A percentile compares a stretch with the other conserved stretches of the same genome.
phyloP scores from a whole-genome alignment of 768 basidiomycete species.

The Mycena filopes region DNA sequence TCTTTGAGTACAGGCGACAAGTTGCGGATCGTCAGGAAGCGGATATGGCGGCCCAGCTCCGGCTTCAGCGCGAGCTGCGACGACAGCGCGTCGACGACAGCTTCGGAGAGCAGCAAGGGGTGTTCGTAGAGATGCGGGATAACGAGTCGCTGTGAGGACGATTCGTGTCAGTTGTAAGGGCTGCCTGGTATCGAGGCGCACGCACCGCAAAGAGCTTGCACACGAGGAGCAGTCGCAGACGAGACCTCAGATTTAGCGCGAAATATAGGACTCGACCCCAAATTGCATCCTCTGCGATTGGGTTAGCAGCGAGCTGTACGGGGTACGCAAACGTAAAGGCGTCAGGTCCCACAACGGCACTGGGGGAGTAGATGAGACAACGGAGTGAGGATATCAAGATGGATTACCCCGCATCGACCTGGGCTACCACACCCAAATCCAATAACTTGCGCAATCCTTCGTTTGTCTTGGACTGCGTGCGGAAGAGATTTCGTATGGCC shows the following conservation, averaged over 20 bases:
- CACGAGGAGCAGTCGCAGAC: conserved; percentile 5
- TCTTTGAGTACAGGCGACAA: not conserved
- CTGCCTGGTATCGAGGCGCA: too few species aligned
- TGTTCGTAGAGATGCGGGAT: conserved; percentile 9
- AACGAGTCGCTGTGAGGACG: conserved; percentile 2
- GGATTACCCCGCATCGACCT: too few species aligned
- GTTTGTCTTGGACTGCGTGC: not conserved
- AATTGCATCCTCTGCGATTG: conserved; percentile 4
- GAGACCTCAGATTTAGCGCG: not conserved
- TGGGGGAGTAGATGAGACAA: not conserved
- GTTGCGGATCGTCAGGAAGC: not conserved
- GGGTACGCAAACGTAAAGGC: not conserved
- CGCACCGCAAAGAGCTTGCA: conserved; percentile 17
- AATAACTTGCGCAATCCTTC: not conserved
- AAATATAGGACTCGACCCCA: conserved; percentile 17
- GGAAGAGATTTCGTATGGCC: too few species aligned
- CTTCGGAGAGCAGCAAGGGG: not conserved
- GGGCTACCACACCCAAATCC: not conserved
- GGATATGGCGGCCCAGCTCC: conserved; percentile 53
- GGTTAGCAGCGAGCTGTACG: conserved; percentile 3
- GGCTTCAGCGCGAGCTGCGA: conserved; percentile 79
- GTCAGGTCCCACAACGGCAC: not conserved
- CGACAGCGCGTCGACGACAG: conserved; percentile 54
- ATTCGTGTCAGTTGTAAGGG: too few species aligned
- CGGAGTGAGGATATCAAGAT: not conserved